Conservation (phyloP, 1,139 yeast genomes). For the Yamadazyma spencermartinsiae region DNA sequence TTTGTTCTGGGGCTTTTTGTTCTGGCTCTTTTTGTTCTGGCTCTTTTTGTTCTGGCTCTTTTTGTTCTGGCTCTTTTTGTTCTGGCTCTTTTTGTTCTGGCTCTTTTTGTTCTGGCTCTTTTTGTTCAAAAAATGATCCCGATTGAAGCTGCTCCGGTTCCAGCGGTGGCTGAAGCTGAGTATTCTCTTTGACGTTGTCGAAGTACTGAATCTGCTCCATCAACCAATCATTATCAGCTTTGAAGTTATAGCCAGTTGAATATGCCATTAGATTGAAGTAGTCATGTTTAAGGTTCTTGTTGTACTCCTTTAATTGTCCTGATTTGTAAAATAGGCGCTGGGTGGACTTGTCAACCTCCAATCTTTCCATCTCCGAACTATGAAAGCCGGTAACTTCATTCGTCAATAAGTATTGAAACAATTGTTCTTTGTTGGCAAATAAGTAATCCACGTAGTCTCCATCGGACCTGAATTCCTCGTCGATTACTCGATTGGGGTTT, state of each 20-base stretch:
- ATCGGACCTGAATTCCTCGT: conserved; percentile 24
- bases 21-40: neutral
- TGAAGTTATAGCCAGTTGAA: conserved; percentile 10
- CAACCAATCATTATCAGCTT: conserved; percentile 4
- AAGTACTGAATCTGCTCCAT: conserved; percentile 1
- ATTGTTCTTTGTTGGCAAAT: conserved; percentile 18
- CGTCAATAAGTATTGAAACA: conserved; percentile 33
- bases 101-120: too few species aligned
- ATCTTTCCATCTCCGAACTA: conserved; percentile 25
- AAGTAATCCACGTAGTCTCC: conserved; percentile 31
- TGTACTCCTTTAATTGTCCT: conserved; percentile 4
- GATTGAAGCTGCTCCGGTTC: too few species aligned
- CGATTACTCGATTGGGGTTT: conserved; percentile 15
- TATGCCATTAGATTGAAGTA: conserved; percentile 9
- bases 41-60: neutral
- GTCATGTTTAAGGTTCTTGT: conserved; percentile 10
- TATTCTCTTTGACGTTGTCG: neutral
- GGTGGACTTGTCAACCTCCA: conserved; percentile 4
- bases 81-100: too few species aligned
- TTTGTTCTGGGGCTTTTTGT: neutral
- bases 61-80: conserved; percentile 3
- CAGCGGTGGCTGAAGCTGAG: neutral
- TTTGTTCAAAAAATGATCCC: too few species aligned
- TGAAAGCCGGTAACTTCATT: conserved; percentile 34
- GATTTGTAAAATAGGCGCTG: conserved; percentile 7